These are phyloP conservation scores for Starmerella tilneyi DNA, from an alignment of 805 yeast species.

Conservation along the genomic window DNA sequence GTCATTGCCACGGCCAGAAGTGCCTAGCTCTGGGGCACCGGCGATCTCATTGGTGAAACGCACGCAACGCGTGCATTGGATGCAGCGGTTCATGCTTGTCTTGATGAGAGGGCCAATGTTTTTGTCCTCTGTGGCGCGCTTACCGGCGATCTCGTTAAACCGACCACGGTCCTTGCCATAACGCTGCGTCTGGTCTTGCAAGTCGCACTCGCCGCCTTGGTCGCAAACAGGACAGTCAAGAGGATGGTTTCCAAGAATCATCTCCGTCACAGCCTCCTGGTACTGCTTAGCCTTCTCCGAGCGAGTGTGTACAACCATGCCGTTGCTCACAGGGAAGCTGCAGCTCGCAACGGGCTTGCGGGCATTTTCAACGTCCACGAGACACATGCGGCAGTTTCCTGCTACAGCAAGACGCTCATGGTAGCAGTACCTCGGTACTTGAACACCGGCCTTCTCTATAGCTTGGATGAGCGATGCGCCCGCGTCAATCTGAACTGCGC, in stretches of 20 bases:
- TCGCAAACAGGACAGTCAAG: slow-evolving; percentile 88
- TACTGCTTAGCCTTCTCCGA: slow-evolving; percentile 69
- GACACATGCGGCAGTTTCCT: slow-evolving; percentile 89
- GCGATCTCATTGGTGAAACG: slow-evolving; percentile 85
- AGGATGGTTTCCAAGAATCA: slow-evolving; percentile 80
- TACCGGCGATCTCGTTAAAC: slow-evolving; percentile 69
- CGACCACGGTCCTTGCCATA: slow-evolving; percentile 83
- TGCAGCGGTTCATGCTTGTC: slow-evolving; percentile 86
- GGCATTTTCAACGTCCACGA: slow-evolving; percentile 79
- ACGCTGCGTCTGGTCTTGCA: slow-evolving; percentile 76
- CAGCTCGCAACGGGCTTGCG: slow-evolving; percentile 86
- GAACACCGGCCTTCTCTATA: slow-evolving; percentile 81
- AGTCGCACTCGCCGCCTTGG: slow-evolving; percentile 91
- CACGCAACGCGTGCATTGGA: slow-evolving; percentile 85
- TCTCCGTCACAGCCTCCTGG: slow-evolving; percentile 84
- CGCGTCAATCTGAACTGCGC: slow-evolving; percentile 65
- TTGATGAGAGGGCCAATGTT: slow-evolving; percentile 82
- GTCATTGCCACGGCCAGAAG: slow-evolving; percentile 84
- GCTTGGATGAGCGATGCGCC: slow-evolving; percentile 86
- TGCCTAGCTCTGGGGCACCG: slow-evolving; percentile 85
- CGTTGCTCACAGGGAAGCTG: slow-evolving; percentile 83
- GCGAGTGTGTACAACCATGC: slow-evolving; percentile 77
- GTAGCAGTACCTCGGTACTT: slow-evolving; percentile 81
- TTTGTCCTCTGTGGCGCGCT: slow-evolving; percentile 83
- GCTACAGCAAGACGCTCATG: slow-evolving; percentile 86